A percentile compares a stretch with the other conserved stretches of the same genome.
phyloP scores from a whole-genome alignment of 2,329 filamentous ascomycete species.

The Penicillium sp. region DNA sequence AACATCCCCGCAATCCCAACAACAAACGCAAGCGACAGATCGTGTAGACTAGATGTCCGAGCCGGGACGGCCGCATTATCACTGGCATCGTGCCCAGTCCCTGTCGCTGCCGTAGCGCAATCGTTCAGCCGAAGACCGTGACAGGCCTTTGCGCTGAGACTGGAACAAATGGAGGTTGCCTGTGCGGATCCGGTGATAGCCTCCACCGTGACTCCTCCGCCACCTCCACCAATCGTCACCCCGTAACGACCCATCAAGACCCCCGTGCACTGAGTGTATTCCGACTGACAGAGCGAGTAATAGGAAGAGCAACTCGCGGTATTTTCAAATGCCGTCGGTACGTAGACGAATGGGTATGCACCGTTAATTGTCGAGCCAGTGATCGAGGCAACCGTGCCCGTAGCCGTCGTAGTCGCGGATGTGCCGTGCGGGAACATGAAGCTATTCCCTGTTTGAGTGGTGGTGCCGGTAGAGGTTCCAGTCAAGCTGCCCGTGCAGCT shows the following conservation, averaged over 20 bases:
- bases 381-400: conserved; percentile 24
- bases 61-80: conserved; percentile 33
- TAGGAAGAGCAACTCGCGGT: conserved; percentile 57
- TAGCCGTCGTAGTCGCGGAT: conserved; percentile 34
- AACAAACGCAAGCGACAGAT: conserved; percentile 45
- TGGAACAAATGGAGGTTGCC: conserved; percentile 51
- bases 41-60: conserved; percentile 46
- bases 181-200: conserved; percentile 47
- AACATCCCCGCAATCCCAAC: conserved; percentile 53
- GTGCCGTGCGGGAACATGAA: conserved; percentile 43
- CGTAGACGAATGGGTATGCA: conserved; percentile 57
- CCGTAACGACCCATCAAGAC: conserved; percentile 55
- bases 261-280: conserved; percentile 50
- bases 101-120: conserved; percentile 40
- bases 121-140: conserved; percentile 53
- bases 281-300: conserved; percentile 57
- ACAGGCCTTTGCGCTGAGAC: conserved; percentile 52
- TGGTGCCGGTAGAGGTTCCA: conserved; percentile 26
- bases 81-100: conserved; percentile 34
- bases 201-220: conserved; percentile 54
- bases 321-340: conserved; percentile 59
- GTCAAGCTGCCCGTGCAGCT: conserved; percentile 62
- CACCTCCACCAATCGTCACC: conserved; percentile 55
- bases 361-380: conserved; percentile 52
- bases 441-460: conserved; percentile 27